Percentiles rank a stretch among this genome's conserved stretches.
phyloP scores from a whole-genome alignment of 176 grass and related monocot genomes.

The Metroxylon sagu region DNA sequence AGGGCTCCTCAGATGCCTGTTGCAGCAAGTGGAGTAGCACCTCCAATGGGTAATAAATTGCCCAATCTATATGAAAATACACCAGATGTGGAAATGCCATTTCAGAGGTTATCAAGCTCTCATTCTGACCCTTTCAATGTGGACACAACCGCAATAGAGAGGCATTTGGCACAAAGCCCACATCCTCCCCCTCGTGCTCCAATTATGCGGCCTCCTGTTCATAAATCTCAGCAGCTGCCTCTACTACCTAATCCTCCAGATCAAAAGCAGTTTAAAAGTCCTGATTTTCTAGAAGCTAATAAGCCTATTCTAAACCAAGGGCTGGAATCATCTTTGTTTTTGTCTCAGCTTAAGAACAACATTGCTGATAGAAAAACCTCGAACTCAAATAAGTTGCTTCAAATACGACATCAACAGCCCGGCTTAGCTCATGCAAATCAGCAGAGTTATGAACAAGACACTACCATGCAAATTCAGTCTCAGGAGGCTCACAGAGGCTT shows the following conservation, averaged over 20 bases:
- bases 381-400: slow-evolving; percentile 24
- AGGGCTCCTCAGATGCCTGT: slow-evolving; percentile 40
- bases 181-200: slow-evolving; percentile 26
- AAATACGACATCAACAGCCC: slow-evolving; percentile 29
- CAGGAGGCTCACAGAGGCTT: slow-evolving; percentile 29
- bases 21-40: slow-evolving; percentile 29
- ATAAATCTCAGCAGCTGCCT: slow-evolving; percentile 32
- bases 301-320: slow-evolving; percentile 36
- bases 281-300: slow-evolving; percentile 39
- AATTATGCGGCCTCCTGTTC: slow-evolving; percentile 33
- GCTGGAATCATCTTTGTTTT: slow-evolving; percentile 49
- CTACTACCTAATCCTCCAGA: slow-evolving; percentile 30
- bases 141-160: slow-evolving; percentile 33
- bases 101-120: slow-evolving; percentile 30
- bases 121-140: slow-evolving; percentile 32
- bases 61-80: slow-evolving; percentile 8
- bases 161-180: slow-evolving; percentile 18
- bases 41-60: neutral
- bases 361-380: slow-evolving; percentile 25
- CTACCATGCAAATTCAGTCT: slow-evolving; percentile 38
- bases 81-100: slow-evolving; percentile 44
- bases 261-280: slow-evolving; percentile 39
- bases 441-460: slow-evolving; percentile 28
- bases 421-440: slow-evolving; percentile 35
- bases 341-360: slow-evolving; percentile 44